Conservation (phyloP, 2,329 filamentous ascomycete species). For the Colletotrichum sp. region DNA sequence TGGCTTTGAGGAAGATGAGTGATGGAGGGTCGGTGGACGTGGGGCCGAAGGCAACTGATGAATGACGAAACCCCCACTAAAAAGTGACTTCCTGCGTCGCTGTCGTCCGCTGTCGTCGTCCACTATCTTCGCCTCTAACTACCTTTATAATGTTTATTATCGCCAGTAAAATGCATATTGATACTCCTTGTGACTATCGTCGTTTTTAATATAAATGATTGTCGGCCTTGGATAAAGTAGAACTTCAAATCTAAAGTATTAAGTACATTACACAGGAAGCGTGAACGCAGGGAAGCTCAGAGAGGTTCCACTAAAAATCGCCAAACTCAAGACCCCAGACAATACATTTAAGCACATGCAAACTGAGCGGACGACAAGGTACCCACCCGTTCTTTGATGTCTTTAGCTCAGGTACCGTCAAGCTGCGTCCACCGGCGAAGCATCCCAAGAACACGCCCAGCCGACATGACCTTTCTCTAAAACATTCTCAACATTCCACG, state of each 20-base stretch:
- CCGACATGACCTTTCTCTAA: not conserved
- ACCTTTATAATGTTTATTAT: not conserved
- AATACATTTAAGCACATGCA: conserved; percentile 12
- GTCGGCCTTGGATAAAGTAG: not conserved
- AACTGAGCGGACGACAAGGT: not conserved
- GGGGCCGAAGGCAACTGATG: conserved; percentile 24
- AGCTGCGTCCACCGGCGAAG: conserved; percentile 11
- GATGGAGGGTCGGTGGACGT: conserved; percentile 7
- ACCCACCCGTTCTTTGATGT: not conserved
- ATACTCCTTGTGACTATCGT: not conserved
- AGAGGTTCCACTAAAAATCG: conserved; percentile 4
- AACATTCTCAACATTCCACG: not conserved
- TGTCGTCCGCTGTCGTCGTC: not conserved
- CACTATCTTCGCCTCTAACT: not conserved
- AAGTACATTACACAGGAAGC: not conserved
- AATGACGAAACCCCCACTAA: conserved; percentile 22
- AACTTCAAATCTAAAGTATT: not conserved
- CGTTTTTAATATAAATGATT: not conserved
- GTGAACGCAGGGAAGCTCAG: not conserved
- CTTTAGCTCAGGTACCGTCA: not conserved
- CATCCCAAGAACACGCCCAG: not conserved
- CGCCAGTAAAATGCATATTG: too few relatives aligned
- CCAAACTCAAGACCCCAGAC: not conserved
- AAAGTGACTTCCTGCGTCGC: not conserved
- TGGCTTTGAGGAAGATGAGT: not conserved